Evolutionary conservation across 768 basidiomycete species (phyloP).

Genomic region (Lactifluus subvellereus): DNA sequence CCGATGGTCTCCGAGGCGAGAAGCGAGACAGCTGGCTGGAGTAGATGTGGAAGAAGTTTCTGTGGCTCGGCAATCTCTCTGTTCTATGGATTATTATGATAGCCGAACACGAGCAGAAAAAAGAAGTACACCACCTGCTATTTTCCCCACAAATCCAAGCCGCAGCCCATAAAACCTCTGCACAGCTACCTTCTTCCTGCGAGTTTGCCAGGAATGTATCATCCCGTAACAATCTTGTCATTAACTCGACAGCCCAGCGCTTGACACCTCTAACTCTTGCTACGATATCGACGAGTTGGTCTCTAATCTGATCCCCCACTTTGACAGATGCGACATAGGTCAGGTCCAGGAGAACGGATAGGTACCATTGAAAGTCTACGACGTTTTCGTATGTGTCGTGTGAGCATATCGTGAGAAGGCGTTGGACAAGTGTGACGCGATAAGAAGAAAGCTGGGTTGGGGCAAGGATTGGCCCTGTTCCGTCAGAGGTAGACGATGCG

Average conservation of each 20-base stretch:
- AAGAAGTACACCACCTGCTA: conserved; percentile 49
- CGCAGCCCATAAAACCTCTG: conserved; percentile 87
- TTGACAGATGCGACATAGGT: conserved; percentile 81
- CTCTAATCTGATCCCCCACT: conserved; percentile 69
- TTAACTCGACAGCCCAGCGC: conserved; percentile 74
- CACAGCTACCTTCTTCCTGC: conserved; percentile 65
- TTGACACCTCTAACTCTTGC: conserved; percentile 74
- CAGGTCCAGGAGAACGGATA: conserved; percentile 89
- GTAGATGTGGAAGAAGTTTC: conserved; percentile 62
- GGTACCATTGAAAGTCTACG: conserved; percentile 94
- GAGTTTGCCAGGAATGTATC: conserved; percentile 65
- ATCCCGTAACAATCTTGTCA: conserved; percentile 77
- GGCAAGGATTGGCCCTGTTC: conserved; percentile 35
- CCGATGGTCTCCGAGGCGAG: conserved; percentile 62
- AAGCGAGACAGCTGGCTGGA: conserved; percentile 51
- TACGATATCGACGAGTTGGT: conserved; percentile 82
- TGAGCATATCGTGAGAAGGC: conserved; percentile 83
- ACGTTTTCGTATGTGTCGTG: conserved; percentile 81
- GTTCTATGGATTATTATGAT: background rate
- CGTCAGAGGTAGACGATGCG: conserved; percentile 36
- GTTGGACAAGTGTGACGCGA: conserved; percentile 73
- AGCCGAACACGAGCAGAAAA: background rate
- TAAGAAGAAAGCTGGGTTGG: conserved; percentile 79
- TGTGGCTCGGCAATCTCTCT: conserved; percentile 80
- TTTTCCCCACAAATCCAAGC: conserved; percentile 98